These are phyloP conservation scores for Actinomucor elegans DNA, from an alignment of 371 early-diverging fungal genomes.

Conservation along the genomic window DNA sequence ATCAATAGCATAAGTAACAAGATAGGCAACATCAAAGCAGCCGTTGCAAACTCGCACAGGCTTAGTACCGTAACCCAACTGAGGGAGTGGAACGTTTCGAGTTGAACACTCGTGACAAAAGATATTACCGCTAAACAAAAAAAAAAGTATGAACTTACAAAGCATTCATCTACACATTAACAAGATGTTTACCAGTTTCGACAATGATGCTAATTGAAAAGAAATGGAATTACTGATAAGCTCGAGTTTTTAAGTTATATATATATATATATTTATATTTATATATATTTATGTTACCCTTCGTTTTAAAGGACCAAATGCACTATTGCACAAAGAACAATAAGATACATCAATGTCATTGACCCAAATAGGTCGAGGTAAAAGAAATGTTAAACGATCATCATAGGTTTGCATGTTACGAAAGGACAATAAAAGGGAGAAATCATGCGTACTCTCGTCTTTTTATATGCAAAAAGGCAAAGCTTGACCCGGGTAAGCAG, in stretches of 20 bases:
- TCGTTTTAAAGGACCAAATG: constrained; percentile 47
- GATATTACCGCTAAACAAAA: constrained; percentile 55
- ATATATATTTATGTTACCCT: constrained; percentile 30
- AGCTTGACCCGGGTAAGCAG: no score
- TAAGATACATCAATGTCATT: constrained; percentile 45
- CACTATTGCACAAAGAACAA: constrained; percentile 36
- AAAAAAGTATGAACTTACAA: no score
- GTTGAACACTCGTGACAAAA: constrained; percentile 65
- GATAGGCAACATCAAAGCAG: constrained; percentile 64
- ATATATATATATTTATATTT: neutral
- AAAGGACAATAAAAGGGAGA: neutral
- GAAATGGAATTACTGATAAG: no score
- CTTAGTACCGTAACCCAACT: constrained; percentile 58
- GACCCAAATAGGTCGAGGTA: constrained; percentile 54
- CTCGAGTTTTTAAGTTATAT: no score
- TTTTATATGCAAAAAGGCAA: no score
- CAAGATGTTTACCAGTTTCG: constrained; percentile 64
- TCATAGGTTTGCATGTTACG: constrained; percentile 28
- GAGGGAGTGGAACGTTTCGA: constrained; percentile 58
- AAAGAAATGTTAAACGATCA: constrained; percentile 40
- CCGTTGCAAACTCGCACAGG: constrained; percentile 63
- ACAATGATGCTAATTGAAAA: constrained; percentile 58
- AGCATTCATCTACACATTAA: no score
- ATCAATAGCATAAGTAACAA: constrained; percentile 62
- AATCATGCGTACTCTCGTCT: no score